Conservation (phyloP, 805 yeast genomes). For the Myxozyma monticola region DNA sequence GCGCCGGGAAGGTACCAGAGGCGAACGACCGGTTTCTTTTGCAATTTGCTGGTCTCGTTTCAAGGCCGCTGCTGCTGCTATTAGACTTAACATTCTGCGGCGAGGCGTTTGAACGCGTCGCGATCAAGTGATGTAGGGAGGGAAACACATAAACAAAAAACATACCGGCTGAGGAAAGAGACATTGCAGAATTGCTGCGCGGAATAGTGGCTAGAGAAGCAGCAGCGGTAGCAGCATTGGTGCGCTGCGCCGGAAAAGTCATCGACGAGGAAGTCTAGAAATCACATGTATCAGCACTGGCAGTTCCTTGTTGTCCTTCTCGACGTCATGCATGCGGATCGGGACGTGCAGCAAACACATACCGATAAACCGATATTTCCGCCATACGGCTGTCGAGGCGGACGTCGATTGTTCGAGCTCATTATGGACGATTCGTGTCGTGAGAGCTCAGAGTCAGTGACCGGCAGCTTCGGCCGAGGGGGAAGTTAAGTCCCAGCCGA, state of each 20-base stretch:
- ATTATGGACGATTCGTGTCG: not conserved
- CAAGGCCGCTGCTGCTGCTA: constrained; percentile 29
- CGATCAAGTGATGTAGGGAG: not conserved
- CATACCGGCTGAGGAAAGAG: constrained; percentile 28
- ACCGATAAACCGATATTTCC: constrained; percentile 16
- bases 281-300: not conserved
- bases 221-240: constrained; percentile 14
- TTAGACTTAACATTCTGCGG: not conserved
- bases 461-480: no score
- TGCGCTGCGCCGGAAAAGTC: constrained; percentile 10
- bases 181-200: constrained; percentile 17
- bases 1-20: no score
- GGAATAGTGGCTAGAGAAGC: constrained; percentile 14
- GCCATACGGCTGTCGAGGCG: constrained; percentile 14
- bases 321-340: no score
- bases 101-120: no score
- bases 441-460: no score
- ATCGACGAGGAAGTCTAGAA: constrained; percentile 23
- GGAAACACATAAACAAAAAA: not conserved
- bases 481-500: no score
- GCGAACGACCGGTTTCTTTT: constrained; percentile 6
- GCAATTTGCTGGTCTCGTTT: constrained; percentile 13
- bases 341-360: no score
- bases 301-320: no score
- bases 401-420: not conserved